phyloP scores from a whole-genome alignment of 2,329 filamentous ascomycete genomes.

The Neonectria magnoliae region DNA sequence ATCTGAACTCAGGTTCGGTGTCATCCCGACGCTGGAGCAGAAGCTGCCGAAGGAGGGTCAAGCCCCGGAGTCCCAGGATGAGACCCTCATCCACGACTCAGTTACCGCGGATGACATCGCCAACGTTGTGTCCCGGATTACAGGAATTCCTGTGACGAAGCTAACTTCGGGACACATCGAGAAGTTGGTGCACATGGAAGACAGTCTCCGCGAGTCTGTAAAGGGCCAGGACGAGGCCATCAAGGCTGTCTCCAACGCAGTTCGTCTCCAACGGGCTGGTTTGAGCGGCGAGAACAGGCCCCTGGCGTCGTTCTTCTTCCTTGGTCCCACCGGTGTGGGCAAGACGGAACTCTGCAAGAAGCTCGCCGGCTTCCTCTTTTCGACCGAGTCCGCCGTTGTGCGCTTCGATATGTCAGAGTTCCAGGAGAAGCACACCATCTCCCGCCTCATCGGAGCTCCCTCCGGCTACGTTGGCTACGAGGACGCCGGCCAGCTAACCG shows the following conservation, averaged over 20 bases:
- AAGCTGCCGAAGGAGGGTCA: constrained; percentile 81
- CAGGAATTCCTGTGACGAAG: constrained; percentile 92
- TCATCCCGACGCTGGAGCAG: constrained; percentile 82
- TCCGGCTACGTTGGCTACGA: constrained; percentile 98
- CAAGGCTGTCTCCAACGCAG: constrained; percentile 88
- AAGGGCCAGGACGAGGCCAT: constrained; percentile 95
- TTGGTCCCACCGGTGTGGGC: constrained; percentile 94
- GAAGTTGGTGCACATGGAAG: constrained; percentile 96
- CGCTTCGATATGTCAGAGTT: constrained; percentile 99
- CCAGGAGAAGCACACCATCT: constrained; percentile 96
- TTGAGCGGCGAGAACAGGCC: constrained; percentile 92
- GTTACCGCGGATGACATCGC: constrained; percentile 97
- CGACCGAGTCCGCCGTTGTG: constrained; percentile 88
- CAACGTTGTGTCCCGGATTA: constrained; percentile 87
- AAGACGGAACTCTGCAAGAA: constrained; percentile 99
- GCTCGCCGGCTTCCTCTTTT: constrained; percentile 92
- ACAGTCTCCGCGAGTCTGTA: constrained; percentile 82
- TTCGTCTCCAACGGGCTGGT: constrained; percentile 92
- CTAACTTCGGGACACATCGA: constrained; percentile 93
- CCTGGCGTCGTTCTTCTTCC: constrained; percentile 95
- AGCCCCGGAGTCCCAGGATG: constrained; percentile 47
- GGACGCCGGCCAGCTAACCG: constrained; percentile 93
- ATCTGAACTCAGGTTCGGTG: constrained; percentile 89
- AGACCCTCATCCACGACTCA: constrained; percentile 85
- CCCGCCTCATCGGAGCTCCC: constrained; percentile 88